Evolutionary conservation across 2,329 filamentous ascomycete genomes (phyloP).

Genomic region (Fusarium algeriense): DNA sequence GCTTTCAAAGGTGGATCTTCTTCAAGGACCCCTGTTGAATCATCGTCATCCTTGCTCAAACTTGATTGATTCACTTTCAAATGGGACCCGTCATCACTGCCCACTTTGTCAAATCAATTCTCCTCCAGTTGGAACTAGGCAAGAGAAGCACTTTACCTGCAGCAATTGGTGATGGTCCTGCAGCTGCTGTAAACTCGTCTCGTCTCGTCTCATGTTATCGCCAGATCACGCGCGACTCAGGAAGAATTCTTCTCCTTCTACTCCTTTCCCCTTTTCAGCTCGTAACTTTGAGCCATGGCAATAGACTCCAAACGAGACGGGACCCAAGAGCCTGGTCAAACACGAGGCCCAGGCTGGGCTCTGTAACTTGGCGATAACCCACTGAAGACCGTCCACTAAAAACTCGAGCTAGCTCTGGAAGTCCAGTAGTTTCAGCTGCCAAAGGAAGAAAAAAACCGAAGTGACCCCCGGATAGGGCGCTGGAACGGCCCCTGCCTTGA

Average conservation of each 20-base stretch:
- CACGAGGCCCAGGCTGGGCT: constrained; percentile 19
- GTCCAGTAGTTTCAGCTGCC: constrained; percentile 4
- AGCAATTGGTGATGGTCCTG: constrained; percentile 16
- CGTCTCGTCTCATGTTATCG: constrained; percentile 1
- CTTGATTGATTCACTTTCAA: constrained; percentile 20
- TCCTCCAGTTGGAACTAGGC: constrained; percentile 24
- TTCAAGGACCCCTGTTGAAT: neutral
- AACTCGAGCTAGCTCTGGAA: neutral
- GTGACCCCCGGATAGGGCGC: constrained; percentile 25
- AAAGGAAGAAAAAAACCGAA: constrained; percentile 11
- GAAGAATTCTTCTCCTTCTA: constrained; percentile 6
- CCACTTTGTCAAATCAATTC: constrained; percentile 27
- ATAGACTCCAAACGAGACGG: constrained; percentile 11
- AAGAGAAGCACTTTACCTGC: constrained; percentile 39
- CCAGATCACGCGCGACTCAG: constrained; percentile 4
- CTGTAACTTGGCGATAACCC: constrained; percentile 19
- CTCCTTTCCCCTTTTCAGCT: constrained; percentile 7
- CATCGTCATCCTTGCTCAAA: constrained; percentile 17
- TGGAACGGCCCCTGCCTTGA: constrained; percentile 38
- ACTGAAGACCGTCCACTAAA: constrained; percentile 1
- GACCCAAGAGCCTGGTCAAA: constrained; percentile 12
- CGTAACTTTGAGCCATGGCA: constrained; percentile 21
- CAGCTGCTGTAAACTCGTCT: neutral
- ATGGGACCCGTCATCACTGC: constrained; percentile 32
- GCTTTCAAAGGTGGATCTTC: constrained; percentile 21